These are phyloP conservation scores for Epichloe uncinata DNA, from an alignment of 2,329 filamentous ascomycete species.

Conservation along the genomic window DNA sequence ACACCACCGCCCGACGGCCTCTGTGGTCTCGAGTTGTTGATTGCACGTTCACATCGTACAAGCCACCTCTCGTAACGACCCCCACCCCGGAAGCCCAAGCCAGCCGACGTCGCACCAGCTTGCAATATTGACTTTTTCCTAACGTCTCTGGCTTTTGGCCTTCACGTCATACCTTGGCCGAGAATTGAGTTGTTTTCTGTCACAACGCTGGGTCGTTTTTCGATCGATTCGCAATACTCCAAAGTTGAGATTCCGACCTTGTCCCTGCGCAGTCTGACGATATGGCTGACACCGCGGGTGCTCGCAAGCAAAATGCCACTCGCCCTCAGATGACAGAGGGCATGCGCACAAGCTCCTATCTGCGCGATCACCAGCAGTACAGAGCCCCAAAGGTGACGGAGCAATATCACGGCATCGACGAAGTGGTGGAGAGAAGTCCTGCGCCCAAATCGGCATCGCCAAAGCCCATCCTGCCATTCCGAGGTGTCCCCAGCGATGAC, in stretches of 20 bases:
- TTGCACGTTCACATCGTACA: neutral
- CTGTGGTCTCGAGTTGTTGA: neutral
- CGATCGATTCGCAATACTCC: no score
- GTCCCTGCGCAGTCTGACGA: constrained; percentile 2
- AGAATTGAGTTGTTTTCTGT: no score
- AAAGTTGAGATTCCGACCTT: neutral
- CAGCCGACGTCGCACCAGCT: neutral
- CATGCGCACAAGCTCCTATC: constrained; percentile 45
- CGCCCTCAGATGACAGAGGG: constrained; percentile 34
- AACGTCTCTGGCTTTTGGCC: no score
- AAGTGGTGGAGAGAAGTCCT: constrained; percentile 44
- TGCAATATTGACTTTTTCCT: neutral
- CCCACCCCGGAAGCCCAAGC: neutral
- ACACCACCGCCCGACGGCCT: neutral
- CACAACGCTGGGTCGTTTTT: no score
- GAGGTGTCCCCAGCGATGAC: constrained; percentile 45
- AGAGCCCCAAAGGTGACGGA: constrained; percentile 42
- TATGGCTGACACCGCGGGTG: constrained; percentile 21
- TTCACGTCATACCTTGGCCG: no score
- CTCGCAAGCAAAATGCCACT: constrained; percentile 20
- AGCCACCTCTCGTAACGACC: neutral
- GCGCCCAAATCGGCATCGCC: constrained; percentile 23
- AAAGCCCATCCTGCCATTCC: constrained; percentile 36
- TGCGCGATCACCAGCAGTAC: constrained; percentile 51
- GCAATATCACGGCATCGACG: constrained; percentile 48